phyloP scores from a whole-genome alignment of 345 rosid genomes.

The Crucihimalaya himalaica region DNA sequence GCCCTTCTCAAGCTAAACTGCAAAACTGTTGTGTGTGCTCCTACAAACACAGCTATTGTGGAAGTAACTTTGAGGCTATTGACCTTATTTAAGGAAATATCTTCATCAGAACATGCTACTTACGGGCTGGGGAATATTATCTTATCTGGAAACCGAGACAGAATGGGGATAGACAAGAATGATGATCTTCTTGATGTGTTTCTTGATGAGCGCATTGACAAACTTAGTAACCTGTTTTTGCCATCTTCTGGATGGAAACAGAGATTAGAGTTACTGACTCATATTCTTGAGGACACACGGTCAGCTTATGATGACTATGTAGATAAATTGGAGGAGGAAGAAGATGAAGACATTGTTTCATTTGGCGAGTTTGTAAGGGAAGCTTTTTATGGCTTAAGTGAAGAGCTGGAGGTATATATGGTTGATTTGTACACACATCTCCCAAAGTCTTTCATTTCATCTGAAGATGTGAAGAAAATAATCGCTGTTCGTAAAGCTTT shows the following conservation, averaged over 20 bases:
- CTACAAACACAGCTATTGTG: conserved; percentile 45
- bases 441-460: conserved; percentile 36
- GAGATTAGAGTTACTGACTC: conserved; percentile 26
- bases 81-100: background rate
- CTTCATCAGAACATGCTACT: background rate
- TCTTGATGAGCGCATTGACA: conserved; percentile 38
- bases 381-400: background rate
- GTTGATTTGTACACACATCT: conserved; percentile 42
- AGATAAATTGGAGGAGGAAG: no score
- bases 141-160: conserved; percentile 38
- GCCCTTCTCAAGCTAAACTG: conserved; percentile 38
- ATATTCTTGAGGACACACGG: conserved; percentile 35
- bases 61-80: conserved; percentile 37
- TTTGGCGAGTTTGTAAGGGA: conserved; percentile 23
- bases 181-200: conserved; percentile 30
- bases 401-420: conserved; percentile 16
- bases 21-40: conserved; percentile 47
- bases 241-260: conserved; percentile 34
- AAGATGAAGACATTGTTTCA: background rate
- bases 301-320: no score
- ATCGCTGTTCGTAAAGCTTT: conserved; percentile 25
- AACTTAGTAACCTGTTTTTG: conserved; percentile 16
- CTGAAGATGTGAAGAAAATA: conserved; percentile 27
- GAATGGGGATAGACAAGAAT: conserved; percentile 32
- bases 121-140: conserved; percentile 36